Percentiles rank a stretch among this genome's conserved stretches.
Conservation (phyloP, 192 early-diverging fungal genomes). For the Dispira simplex region DNA sequence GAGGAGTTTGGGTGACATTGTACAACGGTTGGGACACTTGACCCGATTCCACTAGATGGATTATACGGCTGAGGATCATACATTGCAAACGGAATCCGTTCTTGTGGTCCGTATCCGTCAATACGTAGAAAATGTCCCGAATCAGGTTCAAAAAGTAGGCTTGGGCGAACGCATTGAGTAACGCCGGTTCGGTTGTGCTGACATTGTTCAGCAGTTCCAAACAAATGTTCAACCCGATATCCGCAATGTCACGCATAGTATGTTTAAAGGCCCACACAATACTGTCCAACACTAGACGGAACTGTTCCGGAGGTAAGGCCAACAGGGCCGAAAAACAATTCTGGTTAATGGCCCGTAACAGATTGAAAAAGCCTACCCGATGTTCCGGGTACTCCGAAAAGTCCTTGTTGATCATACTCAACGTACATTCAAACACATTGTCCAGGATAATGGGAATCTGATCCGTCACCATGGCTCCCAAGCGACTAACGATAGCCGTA, state of each 20-base stretch:
- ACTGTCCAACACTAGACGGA: slow-evolving; percentile 87
- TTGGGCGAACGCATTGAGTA: slow-evolving; percentile 82
- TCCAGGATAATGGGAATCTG: slow-evolving; percentile 78
- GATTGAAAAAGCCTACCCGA: slow-evolving; percentile 84
- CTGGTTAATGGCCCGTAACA: slow-evolving; percentile 80
- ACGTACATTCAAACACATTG: slow-evolving; percentile 88
- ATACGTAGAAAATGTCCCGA: slow-evolving; percentile 92
- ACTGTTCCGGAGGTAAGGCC: slow-evolving; percentile 64
- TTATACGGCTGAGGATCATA: slow-evolving; percentile 79
- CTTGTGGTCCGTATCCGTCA: slow-evolving; percentile 96
- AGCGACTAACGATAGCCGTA: slow-evolving; percentile 66
- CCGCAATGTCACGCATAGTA: slow-evolving; percentile 94
- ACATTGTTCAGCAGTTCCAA: slow-evolving; percentile 79
- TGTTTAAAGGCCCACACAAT: slow-evolving; percentile 99
- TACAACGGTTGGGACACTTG: slow-evolving; percentile 79
- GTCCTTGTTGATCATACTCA: slow-evolving; percentile 99
- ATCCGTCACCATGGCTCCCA: slow-evolving; percentile 67
- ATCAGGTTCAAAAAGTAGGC: slow-evolving; percentile 80
- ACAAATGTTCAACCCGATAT: slow-evolving; percentile 75
- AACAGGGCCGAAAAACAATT: slow-evolving; percentile 90
- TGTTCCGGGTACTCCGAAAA: slow-evolving; percentile 97
- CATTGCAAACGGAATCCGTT: slow-evolving; percentile 90
- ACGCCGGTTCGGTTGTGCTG: slow-evolving; percentile 44
- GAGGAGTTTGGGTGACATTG: slow-evolving; percentile 48
- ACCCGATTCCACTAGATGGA: slow-evolving; percentile 68